Conservation (phyloP, 2,329 filamentous ascomycete species). For the Ceratocystis lukuohia region DNA sequence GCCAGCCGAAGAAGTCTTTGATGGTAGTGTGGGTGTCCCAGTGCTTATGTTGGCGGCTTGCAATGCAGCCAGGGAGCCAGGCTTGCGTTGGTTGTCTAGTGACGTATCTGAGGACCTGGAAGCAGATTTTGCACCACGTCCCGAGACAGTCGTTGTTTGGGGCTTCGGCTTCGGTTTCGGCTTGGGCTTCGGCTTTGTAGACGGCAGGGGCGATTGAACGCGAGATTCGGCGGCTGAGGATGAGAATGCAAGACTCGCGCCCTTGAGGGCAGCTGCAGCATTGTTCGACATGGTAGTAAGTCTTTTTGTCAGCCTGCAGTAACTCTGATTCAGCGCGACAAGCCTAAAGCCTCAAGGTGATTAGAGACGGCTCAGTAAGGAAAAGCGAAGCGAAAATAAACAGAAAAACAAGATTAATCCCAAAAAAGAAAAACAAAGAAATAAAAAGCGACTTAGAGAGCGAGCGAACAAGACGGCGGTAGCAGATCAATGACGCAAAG, state of each 20-base stretch:
- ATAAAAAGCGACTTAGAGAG: not conserved
- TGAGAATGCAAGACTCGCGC: constrained; percentile 3
- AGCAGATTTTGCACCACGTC: not conserved
- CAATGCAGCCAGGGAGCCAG: constrained; percentile 6
- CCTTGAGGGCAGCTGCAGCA: constrained; percentile 11
- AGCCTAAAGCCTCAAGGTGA: no score
- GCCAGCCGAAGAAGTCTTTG: not conserved
- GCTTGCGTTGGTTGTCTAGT: not conserved
- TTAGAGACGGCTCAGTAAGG: not conserved
- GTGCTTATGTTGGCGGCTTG: constrained; percentile 9
- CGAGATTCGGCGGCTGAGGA: not conserved
- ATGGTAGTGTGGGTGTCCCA: not conserved
- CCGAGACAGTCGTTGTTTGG: not conserved
- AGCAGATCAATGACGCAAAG: not conserved
- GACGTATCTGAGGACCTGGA: not conserved
- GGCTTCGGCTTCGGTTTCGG: constrained; percentile 6
- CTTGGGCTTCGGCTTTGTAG: not conserved
- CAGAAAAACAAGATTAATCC: not conserved
- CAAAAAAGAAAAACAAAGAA: not conserved
- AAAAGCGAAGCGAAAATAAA: not conserved
- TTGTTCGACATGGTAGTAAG: constrained; percentile 4
- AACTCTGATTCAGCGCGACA: no score
- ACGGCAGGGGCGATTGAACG: not conserved
- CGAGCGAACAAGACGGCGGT: not conserved
- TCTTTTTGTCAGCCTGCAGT: no score